Evolutionary conservation across 495 filamentous ascomycete genomes (phyloP).

Genomic region (Talaromyces ruber): DNA sequence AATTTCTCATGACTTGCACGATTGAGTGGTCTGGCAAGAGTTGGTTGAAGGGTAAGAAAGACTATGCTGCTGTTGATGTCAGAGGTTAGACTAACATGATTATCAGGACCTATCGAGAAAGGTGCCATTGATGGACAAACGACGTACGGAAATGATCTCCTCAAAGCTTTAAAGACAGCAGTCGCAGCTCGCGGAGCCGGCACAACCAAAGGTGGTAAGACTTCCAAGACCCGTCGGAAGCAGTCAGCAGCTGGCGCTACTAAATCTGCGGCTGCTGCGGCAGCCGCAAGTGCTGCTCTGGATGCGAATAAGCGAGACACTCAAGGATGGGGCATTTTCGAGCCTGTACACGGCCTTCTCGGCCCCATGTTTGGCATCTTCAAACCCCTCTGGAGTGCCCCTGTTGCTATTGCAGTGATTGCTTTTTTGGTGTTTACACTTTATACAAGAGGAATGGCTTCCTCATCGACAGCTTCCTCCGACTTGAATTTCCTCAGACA

Average conservation of each 20-base stretch:
- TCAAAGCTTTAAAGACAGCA: slow-evolving; percentile 61
- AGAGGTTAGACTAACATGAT: slow-evolving; percentile 16
- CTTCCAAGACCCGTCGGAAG: slow-evolving; percentile 42
- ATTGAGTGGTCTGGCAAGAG: slow-evolving; percentile 98
- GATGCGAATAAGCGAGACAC: slow-evolving; percentile 28
- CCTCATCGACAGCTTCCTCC: slow-evolving; percentile 22
- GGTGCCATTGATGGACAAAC: slow-evolving; percentile 86
- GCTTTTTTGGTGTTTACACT: slow-evolving; percentile 46
- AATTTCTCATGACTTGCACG: slow-evolving; percentile 73
- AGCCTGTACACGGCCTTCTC: slow-evolving; percentile 62
- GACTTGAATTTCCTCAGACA: slow-evolving; percentile 28
- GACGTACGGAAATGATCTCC: slow-evolving; percentile 67
- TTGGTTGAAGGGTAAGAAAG: slow-evolving; percentile 81
- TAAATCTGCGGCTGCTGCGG: slow-evolving; percentile 20
- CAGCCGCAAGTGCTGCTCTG: slow-evolving; percentile 34
- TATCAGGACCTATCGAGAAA: slow-evolving; percentile 85
- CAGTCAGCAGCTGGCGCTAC: slow-evolving; percentile 33
- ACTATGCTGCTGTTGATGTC: slow-evolving; percentile 7
- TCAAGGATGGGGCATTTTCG: slow-evolving; percentile 70
- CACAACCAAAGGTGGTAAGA: slow-evolving; percentile 29
- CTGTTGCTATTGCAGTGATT: slow-evolving; percentile 46
- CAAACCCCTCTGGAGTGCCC: slow-evolving; percentile 59
- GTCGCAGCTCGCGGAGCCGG: slow-evolving; percentile 49
- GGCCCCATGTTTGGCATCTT: slow-evolving; percentile 65
- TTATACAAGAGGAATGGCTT: slow-evolving; percentile 45